Conservation (phyloP, 1,284 basidiomycete genomes). For the Trametes hirsuta region DNA sequence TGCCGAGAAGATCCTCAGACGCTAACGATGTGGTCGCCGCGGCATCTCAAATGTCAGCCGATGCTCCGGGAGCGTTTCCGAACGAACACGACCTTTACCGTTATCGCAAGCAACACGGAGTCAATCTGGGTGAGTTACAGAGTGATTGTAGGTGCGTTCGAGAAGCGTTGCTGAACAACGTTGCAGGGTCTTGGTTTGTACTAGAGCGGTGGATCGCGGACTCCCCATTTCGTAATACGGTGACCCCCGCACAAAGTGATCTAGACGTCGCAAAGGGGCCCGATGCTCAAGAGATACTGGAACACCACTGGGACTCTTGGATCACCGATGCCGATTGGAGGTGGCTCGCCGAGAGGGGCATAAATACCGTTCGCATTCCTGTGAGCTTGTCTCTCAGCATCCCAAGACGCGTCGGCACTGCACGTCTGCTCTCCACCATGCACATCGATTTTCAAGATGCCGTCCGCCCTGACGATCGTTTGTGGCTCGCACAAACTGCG, state of each 20-base stretch:
- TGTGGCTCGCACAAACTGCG: background rate
- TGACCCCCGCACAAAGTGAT: constrained; percentile 67
- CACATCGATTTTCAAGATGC: too few relatives aligned
- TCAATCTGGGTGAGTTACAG: constrained; percentile 71
- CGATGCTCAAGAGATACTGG: constrained; percentile 64
- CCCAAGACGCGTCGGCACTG: background rate
- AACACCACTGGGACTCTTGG: constrained; percentile 85
- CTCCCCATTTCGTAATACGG: constrained; percentile 56
- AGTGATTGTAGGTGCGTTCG: background rate
- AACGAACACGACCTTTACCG: constrained; percentile 50
- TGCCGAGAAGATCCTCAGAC: background rate
- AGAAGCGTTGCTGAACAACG: background rate
- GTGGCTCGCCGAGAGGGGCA: constrained; percentile 75
- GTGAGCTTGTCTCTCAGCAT: constrained; percentile 45
- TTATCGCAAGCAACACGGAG: constrained; percentile 79
- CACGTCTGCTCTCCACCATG: background rate
- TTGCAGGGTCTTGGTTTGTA: constrained; percentile 74
- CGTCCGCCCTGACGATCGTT: background rate
- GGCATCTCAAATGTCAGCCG: background rate
- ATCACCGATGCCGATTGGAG: constrained; percentile 70
- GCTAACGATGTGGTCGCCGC: background rate
- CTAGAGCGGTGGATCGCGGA: constrained; percentile 77
- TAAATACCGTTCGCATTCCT: constrained; percentile 86
- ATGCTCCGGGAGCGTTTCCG: constrained; percentile 20
- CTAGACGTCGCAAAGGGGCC: constrained; percentile 72